Evolutionary conservation across 768 basidiomycete species (phyloP).

Genomic region (Auricularia cornea): DNA sequence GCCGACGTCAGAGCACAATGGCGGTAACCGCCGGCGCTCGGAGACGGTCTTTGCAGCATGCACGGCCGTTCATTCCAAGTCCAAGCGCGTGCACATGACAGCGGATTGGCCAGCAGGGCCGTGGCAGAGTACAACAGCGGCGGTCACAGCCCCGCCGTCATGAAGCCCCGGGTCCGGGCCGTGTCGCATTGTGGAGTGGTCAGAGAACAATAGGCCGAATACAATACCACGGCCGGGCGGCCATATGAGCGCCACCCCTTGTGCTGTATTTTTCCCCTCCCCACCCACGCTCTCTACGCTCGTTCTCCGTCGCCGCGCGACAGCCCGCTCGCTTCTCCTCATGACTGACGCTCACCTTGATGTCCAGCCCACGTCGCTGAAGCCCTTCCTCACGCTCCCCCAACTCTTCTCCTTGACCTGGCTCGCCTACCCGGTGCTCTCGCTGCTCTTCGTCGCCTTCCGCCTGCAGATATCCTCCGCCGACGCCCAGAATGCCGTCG

Average conservation of each 20-base stretch:
- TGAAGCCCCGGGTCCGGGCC: too few relatives aligned
- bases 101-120: too few relatives aligned
- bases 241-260: neutral
- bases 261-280: neutral
- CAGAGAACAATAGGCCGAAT: neutral
- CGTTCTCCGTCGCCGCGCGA: neutral
- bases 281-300: neutral
- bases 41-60: too few relatives aligned
- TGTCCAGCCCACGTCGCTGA: neutral
- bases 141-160: too few relatives aligned
- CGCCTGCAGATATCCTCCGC: conserved; percentile 67
- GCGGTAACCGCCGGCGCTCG: too few relatives aligned
- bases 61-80: too few relatives aligned
- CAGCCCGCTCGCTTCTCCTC: neutral
- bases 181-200: too few relatives aligned
- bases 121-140: too few relatives aligned
- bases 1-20: too few relatives aligned
- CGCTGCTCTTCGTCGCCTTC: conserved; percentile 81
- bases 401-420: conserved; percentile 81
- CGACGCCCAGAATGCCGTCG: conserved; percentile 57
- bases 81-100: too few relatives aligned
- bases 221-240: neutral
- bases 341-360: neutral
- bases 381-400: conserved; percentile 72
- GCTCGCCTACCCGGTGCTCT: conserved; percentile 87